phyloP scores from a whole-genome alignment of 495 filamentous ascomycete genomes.

The Penicillium fimorum region DNA sequence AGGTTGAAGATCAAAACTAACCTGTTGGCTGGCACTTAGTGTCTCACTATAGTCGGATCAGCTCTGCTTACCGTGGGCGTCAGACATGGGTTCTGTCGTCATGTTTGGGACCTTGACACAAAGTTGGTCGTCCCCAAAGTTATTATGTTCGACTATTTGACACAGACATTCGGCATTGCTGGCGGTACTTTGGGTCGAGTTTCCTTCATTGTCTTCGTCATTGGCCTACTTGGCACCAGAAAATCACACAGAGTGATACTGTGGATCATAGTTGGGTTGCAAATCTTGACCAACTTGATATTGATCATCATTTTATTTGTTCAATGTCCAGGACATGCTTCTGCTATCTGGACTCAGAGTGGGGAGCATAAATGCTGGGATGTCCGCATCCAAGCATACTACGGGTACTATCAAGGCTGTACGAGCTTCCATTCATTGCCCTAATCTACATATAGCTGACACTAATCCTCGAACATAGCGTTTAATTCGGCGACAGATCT shows the following conservation, averaged over 20 bases:
- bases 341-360: slow-evolving; percentile 38
- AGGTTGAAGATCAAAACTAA: neutral
- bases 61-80: slow-evolving; percentile 24
- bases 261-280: slow-evolving; percentile 32
- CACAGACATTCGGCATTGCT: slow-evolving; percentile 26
- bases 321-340: slow-evolving; percentile 37
- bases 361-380: slow-evolving; percentile 36
- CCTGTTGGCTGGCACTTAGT: slow-evolving; percentile 12
- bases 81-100: slow-evolving; percentile 26
- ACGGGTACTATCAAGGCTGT: slow-evolving; percentile 42
- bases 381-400: slow-evolving; percentile 36
- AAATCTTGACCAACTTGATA: slow-evolving; percentile 26
- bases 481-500: slow-evolving; percentile 48
- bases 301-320: slow-evolving; percentile 39
- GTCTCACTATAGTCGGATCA: slow-evolving; percentile 26
- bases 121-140: slow-evolving; percentile 11
- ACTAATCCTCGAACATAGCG: slow-evolving; percentile 18
- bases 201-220: slow-evolving; percentile 42
- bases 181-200: slow-evolving; percentile 29
- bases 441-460: neutral
- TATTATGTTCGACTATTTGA: slow-evolving; percentile 30
- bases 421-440: slow-evolving; percentile 14
- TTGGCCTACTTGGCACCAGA: slow-evolving; percentile 35
- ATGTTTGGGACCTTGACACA: slow-evolving; percentile 12
- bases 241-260: slow-evolving; percentile 29